Evolutionary conservation across 257 asterid species (phyloP).

Genomic region (Cordia subcordata): DNA sequence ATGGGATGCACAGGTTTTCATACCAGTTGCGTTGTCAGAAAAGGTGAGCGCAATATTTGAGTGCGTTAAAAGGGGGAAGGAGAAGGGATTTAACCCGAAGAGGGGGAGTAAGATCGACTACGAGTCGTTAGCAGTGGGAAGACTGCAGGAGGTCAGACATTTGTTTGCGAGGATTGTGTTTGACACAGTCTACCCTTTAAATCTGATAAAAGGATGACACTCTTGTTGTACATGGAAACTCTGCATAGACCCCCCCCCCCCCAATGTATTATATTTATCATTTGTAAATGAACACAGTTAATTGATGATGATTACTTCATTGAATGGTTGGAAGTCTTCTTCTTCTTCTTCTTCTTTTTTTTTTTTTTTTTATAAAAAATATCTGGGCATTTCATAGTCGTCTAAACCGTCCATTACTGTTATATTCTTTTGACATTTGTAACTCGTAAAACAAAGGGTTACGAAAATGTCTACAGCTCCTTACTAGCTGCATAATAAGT

Average conservation of each 20-base stretch:
- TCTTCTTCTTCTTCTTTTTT: too few relatives aligned
- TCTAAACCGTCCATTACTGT: too few relatives aligned
- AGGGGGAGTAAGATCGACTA: conserved; percentile 21
- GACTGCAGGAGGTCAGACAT: conserved; percentile 13
- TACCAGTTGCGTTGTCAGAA: conserved; percentile 10
- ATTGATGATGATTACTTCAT: too few relatives aligned
- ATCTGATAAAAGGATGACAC: background rate
- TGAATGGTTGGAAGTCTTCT: too few relatives aligned
- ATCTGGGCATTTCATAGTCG: too few relatives aligned
- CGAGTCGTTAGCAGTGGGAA: conserved; percentile 21
- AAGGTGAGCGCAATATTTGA: conserved; percentile 19
- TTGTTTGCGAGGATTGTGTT: conserved; percentile 18
- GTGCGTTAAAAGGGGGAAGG: conserved; percentile 21
- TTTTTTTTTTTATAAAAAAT: too few relatives aligned
- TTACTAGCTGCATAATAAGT: too few relatives aligned
- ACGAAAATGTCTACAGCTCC: too few relatives aligned
- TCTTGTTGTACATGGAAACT: background rate
- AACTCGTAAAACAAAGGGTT: too few relatives aligned
- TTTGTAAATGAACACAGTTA: too few relatives aligned
- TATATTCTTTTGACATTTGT: too few relatives aligned
- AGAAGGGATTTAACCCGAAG: conserved; percentile 11
- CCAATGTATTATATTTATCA: too few relatives aligned
- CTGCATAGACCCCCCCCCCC: background rate
- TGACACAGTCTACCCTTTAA: background rate
- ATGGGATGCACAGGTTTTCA: conserved; percentile 21